Evolutionary conservation across 352 stramenopile species (phyloP).

Genomic region (Globisporangium cystogenes): DNA sequence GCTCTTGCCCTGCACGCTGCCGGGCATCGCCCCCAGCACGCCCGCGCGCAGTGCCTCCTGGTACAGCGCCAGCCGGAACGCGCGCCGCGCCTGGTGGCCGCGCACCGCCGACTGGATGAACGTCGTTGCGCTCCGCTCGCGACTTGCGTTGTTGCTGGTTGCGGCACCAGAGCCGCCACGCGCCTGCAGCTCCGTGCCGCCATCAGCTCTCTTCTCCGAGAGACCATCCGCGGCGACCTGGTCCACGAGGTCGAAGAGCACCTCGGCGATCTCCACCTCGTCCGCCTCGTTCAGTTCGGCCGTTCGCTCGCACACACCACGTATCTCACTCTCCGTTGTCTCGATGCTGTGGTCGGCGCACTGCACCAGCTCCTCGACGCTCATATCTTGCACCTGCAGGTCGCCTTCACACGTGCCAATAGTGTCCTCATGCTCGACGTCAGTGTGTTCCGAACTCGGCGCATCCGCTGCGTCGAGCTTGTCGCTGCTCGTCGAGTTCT

Average conservation of each 20-base stretch:
- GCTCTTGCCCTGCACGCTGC: constrained; percentile 49
- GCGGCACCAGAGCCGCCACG: not conserved
- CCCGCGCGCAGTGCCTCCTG: constrained; percentile 54
- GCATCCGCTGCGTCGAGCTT: not conserved
- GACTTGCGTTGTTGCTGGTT: not conserved
- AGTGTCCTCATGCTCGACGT: too few species aligned
- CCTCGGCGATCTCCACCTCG: constrained; percentile 36
- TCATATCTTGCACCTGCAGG: too few species aligned
- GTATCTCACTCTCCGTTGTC: not conserved
- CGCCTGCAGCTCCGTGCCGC: not conserved
- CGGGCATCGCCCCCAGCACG: constrained; percentile 67
- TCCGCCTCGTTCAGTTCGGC: constrained; percentile 15
- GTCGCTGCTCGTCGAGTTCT: not conserved
- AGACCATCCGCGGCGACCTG: constrained; percentile 15
- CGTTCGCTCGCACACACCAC: not conserved
- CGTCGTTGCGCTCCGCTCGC: constrained; percentile 14
- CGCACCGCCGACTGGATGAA: constrained; percentile 57
- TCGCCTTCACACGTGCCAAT: not conserved
- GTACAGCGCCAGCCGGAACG: constrained; percentile 59
- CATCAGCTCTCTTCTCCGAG: not conserved
- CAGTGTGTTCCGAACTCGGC: too few species aligned
- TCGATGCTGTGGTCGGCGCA: not conserved
- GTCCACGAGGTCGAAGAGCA: constrained; percentile 39
- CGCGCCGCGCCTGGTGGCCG: constrained; percentile 37
- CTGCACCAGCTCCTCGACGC: too few species aligned